A percentile compares a stretch with the other conserved stretches of the same genome.
phyloP scores from a whole-genome alignment of 2,329 filamentous ascomycete species.

The Pyricularia sp. region DNA sequence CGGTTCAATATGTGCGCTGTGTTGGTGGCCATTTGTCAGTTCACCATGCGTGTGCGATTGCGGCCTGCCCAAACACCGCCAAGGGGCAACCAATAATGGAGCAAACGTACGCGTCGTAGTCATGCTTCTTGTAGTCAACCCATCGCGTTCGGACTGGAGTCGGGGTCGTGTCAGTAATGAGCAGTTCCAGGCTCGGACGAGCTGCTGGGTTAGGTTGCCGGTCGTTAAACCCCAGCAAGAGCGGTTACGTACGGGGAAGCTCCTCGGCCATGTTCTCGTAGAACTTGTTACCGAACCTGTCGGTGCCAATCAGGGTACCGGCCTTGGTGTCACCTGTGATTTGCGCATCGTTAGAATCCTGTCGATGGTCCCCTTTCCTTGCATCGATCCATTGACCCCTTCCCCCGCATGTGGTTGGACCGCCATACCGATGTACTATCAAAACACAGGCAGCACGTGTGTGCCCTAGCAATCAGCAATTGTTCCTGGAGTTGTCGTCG shows the following conservation, averaged over 20 bases:
- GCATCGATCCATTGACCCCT: neutral
- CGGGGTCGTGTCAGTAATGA: neutral
- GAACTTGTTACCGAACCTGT: slow-evolving; percentile 95
- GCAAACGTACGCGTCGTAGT: slow-evolving; percentile 61
- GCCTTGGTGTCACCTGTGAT: slow-evolving; percentile 85
- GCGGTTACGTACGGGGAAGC: slow-evolving; percentile 60
- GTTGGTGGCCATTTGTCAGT: neutral
- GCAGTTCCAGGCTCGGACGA: neutral
- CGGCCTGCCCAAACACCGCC: neutral
- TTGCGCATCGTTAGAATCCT: slow-evolving; percentile 3
- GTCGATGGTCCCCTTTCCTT: neutral
- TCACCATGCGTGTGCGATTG: neutral
- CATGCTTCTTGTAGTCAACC: slow-evolving; percentile 90
- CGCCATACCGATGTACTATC: slow-evolving; percentile 46
- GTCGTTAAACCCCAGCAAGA: neutral
- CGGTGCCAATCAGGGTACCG: slow-evolving; percentile 73
- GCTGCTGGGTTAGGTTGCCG: neutral
- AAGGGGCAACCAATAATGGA: slow-evolving; percentile 6
- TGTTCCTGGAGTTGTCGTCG: neutral
- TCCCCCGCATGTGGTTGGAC: neutral
- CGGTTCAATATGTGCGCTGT: slow-evolving; percentile 75
- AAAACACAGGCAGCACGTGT: neutral
- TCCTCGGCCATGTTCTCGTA: slow-evolving; percentile 95
- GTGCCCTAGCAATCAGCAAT: neutral
- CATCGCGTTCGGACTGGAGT: slow-evolving; percentile 79